Base-by-base conservation (phyloP, 179 eudicot genomes). In the Camellia oleifera region DNA sequence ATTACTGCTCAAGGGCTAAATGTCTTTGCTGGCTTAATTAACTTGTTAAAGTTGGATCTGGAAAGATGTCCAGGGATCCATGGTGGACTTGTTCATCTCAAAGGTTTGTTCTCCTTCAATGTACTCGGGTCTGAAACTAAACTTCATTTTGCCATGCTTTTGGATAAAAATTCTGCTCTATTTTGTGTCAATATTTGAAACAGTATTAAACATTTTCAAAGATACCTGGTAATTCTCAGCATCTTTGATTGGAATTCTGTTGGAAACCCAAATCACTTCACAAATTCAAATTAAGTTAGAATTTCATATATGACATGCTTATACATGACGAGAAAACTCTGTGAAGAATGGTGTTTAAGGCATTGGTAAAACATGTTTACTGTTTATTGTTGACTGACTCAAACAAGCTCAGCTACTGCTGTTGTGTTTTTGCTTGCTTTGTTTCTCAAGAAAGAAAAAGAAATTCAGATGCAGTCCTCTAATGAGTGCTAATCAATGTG, bases 41-140 rank as follows among this genome's bases (percentile, higher is more conserved):
- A 90, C 81, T 86, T 96, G 87, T 79, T 85, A 53, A 91, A 93
- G 76, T 87, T 96, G 87, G 99, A 96, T 85, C 74, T 96, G 44
- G 98, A 96, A 83, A 91, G 97, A 86, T 96, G 99, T 79, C 83
- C 95, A 40, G 90, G 87, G 52, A 88, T 94, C 76, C 92, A 91
- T 86, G 99, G 98, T 69, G 99, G 97, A 66, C 91, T 96, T 86
- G 88, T 87, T 88, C 90, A 96, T 88, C 88, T 96, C 65, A 91
- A 86, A 92, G 98, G 99, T 96, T 65, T 72, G 83, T 82, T 63
- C 74, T 80, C 45, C 54, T 45, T 61, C 52, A 40, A 7, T 26
- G 48, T 56, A 17, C 65, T 74, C 15, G 4, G 18, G 2, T 15
- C 67, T 74, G 32, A 60, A 74, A 17, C 14, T 58, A 60, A 57